Conservation (phyloP, 2,329 filamentous ascomycete genomes). For the Aureobasidium leucospermi region DNA sequence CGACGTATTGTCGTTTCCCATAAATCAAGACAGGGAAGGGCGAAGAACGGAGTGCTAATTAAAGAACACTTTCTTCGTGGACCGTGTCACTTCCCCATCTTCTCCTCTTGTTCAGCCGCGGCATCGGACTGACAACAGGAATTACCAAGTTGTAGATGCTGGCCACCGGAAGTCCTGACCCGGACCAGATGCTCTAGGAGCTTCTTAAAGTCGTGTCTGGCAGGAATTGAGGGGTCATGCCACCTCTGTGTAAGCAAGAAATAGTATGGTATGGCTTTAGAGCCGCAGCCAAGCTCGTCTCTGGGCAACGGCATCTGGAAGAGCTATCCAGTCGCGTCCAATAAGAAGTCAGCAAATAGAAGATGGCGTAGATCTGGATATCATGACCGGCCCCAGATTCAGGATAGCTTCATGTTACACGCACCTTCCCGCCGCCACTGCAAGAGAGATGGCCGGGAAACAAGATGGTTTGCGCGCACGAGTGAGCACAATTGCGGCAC, state of each 20-base stretch:
- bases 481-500: conserved; percentile 7
- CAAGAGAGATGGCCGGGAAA: background rate
- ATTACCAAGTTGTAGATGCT: background rate
- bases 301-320: conserved; percentile 3
- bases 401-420: conserved; percentile 5
- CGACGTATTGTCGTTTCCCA: too few relatives aligned
- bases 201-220: background rate
- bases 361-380: conserved; percentile 7
- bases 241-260: background rate
- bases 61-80: too few relatives aligned
- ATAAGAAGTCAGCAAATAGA: background rate
- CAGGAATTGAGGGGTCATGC: background rate
- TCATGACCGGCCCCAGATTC: background rate
- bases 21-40: too few relatives aligned
- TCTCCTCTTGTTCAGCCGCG: too few relatives aligned
- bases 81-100: too few relatives aligned
- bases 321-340: background rate
- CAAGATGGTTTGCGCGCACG: background rate
- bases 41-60: too few relatives aligned
- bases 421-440: conserved; percentile 4
- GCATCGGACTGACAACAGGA: too few relatives aligned
- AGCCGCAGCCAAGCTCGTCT: conserved; percentile 8
- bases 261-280: background rate
- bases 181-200: background rate
- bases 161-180: background rate